phyloP scores from a whole-genome alignment of 176 grass and related monocot species.

The Oryza brachyantha region DNA sequence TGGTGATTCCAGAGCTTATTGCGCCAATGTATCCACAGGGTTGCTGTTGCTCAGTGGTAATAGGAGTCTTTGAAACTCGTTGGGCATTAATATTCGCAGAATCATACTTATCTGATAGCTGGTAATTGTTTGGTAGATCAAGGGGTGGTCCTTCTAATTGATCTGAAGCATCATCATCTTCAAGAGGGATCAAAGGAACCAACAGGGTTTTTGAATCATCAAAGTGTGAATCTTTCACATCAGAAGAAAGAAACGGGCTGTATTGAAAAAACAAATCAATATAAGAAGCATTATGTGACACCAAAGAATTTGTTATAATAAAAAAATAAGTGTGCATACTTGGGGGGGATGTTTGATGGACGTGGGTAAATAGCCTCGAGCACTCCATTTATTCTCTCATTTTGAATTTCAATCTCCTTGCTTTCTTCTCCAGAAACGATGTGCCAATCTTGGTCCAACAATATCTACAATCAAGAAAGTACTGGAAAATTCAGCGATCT shows the following conservation, averaged over 20 bases:
- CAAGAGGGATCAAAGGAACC: conserved; percentile 76
- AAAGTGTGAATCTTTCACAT: conserved; percentile 49
- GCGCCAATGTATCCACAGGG: conserved; percentile 1
- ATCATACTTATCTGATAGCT: conserved; percentile 37
- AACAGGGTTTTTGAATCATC: conserved; percentile 61
- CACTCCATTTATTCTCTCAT: conserved; percentile 73
- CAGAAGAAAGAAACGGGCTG: conserved; percentile 72
- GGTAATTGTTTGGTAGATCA: conserved; percentile 25
- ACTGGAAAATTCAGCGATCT: neutral
- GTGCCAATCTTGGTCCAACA: conserved; percentile 59
- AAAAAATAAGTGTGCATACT: conserved; percentile 59
- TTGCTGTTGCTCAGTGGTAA: conserved; percentile 23
- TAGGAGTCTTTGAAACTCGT: conserved; percentile 24
- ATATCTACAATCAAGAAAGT: conserved; percentile 51
- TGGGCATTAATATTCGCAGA: neutral
- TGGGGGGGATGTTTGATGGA: conserved; percentile 69
- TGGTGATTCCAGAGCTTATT: neutral
- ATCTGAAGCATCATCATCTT: conserved; percentile 86
- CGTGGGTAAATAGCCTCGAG: conserved; percentile 99
- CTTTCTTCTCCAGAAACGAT: conserved; percentile 89
- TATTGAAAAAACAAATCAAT: conserved; percentile 10
- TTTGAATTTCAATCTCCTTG: conserved; percentile 57
- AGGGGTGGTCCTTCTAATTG: conserved; percentile 37
- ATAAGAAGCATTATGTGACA: conserved; percentile 20
- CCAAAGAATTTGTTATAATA: neutral